A percentile compares a stretch with the other conserved stretches of the same genome.
These are phyloP conservation scores for Phaeosphaeria sp. DNA, from an alignment of 2,329 filamentous ascomycete species.

Conservation along the genomic window DNA sequence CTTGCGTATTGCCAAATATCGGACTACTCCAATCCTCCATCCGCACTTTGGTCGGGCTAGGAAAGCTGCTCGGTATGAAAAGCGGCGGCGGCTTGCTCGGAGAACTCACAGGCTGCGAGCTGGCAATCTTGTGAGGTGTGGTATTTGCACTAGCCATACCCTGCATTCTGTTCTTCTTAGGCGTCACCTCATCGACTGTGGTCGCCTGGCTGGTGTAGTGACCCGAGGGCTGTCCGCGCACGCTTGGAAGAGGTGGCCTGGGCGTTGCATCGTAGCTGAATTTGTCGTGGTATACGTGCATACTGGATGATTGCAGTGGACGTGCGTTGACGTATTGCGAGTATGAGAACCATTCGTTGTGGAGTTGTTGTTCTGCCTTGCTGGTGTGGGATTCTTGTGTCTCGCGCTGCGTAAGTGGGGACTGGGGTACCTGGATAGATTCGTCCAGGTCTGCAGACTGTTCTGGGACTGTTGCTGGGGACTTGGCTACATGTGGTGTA, in stretches of 20 bases:
- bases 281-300: conserved; percentile 31
- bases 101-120: conserved; percentile 25
- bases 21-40: conserved; percentile 37
- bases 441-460: conserved; percentile 25
- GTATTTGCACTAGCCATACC: conserved; percentile 20
- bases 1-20: conserved; percentile 16
- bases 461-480: conserved; percentile 8
- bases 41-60: conserved; percentile 30
- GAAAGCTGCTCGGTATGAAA: conserved; percentile 44
- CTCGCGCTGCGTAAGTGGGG: conserved; percentile 24
- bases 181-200: conserved; percentile 38
- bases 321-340: conserved; percentile 35
- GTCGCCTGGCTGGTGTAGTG: conserved; percentile 40
- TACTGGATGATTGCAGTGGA: conserved; percentile 31
- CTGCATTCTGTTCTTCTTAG: conserved; percentile 21
- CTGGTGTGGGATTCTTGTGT: conserved; percentile 38
- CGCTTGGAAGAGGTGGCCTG: conserved; percentile 1
- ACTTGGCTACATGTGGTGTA: not conserved
- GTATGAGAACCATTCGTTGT: conserved; percentile 39
- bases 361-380: conserved; percentile 43
- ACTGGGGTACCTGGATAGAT: conserved; percentile 31
- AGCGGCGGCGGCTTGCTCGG: conserved; percentile 37
- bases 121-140: conserved; percentile 29
- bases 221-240: conserved; percentile 4
- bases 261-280: conserved; percentile 39